Evolutionary conservation across 2,329 filamentous ascomycete genomes (phyloP), one percentile per base, ranked within the genome.

Genomic region (Phoma sp.): DNA sequence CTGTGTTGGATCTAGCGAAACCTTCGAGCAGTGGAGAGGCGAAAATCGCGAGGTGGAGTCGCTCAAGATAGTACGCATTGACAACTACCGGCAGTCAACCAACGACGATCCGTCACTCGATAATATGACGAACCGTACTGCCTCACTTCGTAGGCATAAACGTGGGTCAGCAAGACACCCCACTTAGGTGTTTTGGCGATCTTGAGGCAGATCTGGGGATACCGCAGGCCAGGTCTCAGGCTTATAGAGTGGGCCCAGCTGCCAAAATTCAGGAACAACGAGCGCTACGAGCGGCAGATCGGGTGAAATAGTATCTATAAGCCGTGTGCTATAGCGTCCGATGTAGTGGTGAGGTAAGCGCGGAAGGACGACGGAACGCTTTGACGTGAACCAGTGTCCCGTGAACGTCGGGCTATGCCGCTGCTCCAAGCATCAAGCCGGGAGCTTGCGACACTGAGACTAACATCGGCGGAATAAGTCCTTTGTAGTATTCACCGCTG

Each of bases 121-220:
- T 3, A 9, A 25, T 7, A 10, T 15, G 17, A 20, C 4, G 17
- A 21, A n/a, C 18, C 29, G 23, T 25, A 29, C n/a, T 37, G 45
- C 51, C 39, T 49, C 45, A 49, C 12, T 39, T 23, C 18, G 51
- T 49, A 54, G 39, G 45, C 45, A 54, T 54, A 49, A 49, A 54
- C 29, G 45, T 37, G 39, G 39, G 45, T 30, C 39, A 12, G 10
- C 18, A 38, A 32, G 38, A 29, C 20, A 17, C 14, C 40, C 45
- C 51, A 54, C 45, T 45, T 54, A n/a, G 51, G 28, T 29, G 39
- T 49, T 54, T 49, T 23, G 51, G 33, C 45, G 45, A 45, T 49
- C 39, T 29, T 47, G 39, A 49, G 46, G 39, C 51, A 49, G 39
- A 48, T 40, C 34, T 54, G 45, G 45, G 38, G 45, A 30, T 45